Evolutionary conservation across 192 early-diverging fungal genomes (phyloP).

Genomic region (Coemansia sp.): DNA sequence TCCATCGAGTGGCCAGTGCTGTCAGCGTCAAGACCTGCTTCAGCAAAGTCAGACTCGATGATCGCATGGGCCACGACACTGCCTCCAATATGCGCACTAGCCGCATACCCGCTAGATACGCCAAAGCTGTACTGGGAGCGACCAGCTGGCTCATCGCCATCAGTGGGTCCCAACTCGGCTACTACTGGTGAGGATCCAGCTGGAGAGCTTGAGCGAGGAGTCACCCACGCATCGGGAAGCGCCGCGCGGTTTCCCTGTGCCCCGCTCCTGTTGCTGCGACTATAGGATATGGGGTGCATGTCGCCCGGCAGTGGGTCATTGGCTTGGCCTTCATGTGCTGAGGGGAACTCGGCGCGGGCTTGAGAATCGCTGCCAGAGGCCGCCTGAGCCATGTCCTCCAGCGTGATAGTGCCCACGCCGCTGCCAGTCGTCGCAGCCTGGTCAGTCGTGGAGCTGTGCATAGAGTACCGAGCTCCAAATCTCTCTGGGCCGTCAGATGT

Average conservation of each 20-base stretch:
- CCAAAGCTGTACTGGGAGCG: not conserved
- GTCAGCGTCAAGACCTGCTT: no score
- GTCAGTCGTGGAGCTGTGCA: constrained; percentile 7
- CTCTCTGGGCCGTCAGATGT: not conserved
- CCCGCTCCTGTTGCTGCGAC: not conserved
- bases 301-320: not conserved
- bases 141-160: not conserved
- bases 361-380: not conserved
- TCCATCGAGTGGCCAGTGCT: not conserved
- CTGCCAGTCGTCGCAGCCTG: constrained; percentile 11
- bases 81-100: not conserved
- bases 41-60: not conserved
- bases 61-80: not conserved
- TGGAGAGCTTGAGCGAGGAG: not conserved
- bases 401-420: constrained; percentile 33
- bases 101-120: not conserved
- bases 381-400: constrained; percentile 31
- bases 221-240: constrained; percentile 5
- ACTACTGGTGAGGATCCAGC: not conserved
- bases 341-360: not conserved
- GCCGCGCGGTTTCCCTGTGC: not conserved
- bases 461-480: not conserved
- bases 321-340: not conserved
- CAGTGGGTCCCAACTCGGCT: not conserved
- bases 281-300: not conserved